Percentiles rank a stretch among this genome's conserved stretches.
Evolutionary conservation across 208 protist species (phyloP).

Genomic region (Acanthamoeba lenticulata): DNA sequence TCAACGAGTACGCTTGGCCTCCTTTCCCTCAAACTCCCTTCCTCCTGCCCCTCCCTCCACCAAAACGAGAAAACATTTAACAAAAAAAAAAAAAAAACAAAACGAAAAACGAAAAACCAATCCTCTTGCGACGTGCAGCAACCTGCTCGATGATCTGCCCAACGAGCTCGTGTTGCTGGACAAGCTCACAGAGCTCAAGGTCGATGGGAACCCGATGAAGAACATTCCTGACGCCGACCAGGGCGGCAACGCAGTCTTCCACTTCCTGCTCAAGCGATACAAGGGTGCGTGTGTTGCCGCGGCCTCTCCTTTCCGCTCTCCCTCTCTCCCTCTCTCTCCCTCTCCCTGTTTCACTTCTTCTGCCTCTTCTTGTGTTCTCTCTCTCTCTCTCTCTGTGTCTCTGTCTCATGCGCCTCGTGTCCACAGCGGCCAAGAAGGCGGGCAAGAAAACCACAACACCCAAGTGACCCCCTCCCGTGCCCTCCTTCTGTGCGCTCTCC

Average conservation of each 20-base stretch:
- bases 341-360: background rate
- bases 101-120: no score
- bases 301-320: no score
- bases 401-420: no score
- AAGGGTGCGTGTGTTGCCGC: background rate
- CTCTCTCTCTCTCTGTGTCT: no score
- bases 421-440: background rate
- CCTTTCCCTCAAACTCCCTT: background rate
- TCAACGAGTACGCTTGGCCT: background rate
- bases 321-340: background rate
- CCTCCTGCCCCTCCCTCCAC: background rate
- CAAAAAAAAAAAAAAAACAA: no score
- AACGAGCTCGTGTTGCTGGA: slow-evolving; percentile 18
- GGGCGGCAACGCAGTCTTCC: slow-evolving; percentile 30
- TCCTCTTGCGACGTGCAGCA: background rate
- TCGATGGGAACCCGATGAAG: slow-evolving; percentile 30
- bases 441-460: background rate
- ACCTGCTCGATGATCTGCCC: background rate
- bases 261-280: slow-evolving; percentile 31
- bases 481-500: no score
- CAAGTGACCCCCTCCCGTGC: no score
- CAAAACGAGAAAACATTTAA: no score
- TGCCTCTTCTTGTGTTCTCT: no score
- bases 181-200: slow-evolving; percentile 7
- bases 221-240: slow-evolving; percentile 19